These are phyloP conservation scores for Neurospora intermedia DNA, from an alignment of 495 filamentous ascomycete genomes.

Conservation along the genomic window DNA sequence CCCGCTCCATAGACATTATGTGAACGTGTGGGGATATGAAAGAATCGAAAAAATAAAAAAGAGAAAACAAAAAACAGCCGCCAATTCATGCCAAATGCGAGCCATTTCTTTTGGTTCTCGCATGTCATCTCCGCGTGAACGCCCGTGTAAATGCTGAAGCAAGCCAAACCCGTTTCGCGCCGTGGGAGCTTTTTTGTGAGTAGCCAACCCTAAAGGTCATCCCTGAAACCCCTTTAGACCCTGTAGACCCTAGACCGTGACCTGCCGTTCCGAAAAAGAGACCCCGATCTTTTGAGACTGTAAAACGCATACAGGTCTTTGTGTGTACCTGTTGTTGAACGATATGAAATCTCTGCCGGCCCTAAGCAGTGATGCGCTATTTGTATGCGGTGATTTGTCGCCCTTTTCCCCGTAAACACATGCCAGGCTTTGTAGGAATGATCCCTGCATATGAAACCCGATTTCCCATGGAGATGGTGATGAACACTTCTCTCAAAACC, in stretches of 20 bases:
- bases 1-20: conserved; percentile 12
- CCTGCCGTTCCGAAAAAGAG: background rate
- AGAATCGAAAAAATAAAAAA: background rate
- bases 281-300: background rate
- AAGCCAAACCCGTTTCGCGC: conserved; percentile 2
- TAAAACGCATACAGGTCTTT: background rate
- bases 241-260: conserved; percentile 2
- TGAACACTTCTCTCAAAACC: background rate
- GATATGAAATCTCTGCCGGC: background rate
- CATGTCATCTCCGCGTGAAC: background rate
- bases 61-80: background rate
- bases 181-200: background rate
- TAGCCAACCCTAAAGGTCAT: background rate
- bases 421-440: background rate
- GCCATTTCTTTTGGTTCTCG: background rate
- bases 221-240: background rate
- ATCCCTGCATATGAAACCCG: background rate
- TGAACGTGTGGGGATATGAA: background rate
- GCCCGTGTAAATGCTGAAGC: conserved; percentile 13
- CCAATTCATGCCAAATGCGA: background rate
- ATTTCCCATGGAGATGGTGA: background rate
- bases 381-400: background rate
- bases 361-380: background rate
- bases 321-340: background rate
- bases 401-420: background rate